phyloP scores from a whole-genome alignment of 805 yeast species.

The Cyberlindnera xylosilytica region DNA sequence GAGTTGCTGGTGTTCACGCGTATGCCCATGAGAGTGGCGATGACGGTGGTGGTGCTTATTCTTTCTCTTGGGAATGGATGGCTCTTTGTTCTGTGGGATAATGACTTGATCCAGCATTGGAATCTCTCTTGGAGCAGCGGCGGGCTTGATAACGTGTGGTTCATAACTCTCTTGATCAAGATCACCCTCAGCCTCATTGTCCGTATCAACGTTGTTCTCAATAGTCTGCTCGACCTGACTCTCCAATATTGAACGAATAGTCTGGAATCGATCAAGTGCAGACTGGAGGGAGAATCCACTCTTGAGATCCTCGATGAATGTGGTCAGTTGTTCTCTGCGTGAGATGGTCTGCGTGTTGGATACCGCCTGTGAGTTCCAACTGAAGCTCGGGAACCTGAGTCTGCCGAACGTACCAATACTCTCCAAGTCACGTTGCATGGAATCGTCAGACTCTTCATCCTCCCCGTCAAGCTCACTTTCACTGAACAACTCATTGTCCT shows the following conservation, averaged over 20 bases:
- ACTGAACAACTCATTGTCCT: not conserved
- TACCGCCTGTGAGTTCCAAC: conserved; percentile 13
- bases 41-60: conserved; percentile 10
- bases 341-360: conserved; percentile 11
- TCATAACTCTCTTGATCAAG: conserved; percentile 41
- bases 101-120: conserved; percentile 53
- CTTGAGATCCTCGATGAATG: conserved; percentile 33
- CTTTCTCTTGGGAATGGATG: conserved; percentile 14
- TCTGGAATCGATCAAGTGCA: conserved; percentile 52
- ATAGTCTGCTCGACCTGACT: conserved; percentile 30
- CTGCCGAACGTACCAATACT: conserved; percentile 42
- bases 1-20: conserved; percentile 17
- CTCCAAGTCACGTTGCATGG: conserved; percentile 46
- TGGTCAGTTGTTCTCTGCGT: conserved; percentile 30
- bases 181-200: conserved; percentile 33
- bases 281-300: conserved; percentile 47
- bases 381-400: conserved; percentile 22
- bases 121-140: conserved; percentile 43
- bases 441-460: conserved; percentile 27
- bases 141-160: conserved; percentile 52
- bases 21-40: conserved; percentile 6
- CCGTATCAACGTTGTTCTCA: conserved; percentile 29
- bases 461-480: conserved; percentile 11
- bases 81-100: conserved; percentile 41
- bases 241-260: conserved; percentile 29